Evolutionary conservation across 1,139 yeast species (phyloP).

Genomic region (Nakaseomyces bracarensis): DNA sequence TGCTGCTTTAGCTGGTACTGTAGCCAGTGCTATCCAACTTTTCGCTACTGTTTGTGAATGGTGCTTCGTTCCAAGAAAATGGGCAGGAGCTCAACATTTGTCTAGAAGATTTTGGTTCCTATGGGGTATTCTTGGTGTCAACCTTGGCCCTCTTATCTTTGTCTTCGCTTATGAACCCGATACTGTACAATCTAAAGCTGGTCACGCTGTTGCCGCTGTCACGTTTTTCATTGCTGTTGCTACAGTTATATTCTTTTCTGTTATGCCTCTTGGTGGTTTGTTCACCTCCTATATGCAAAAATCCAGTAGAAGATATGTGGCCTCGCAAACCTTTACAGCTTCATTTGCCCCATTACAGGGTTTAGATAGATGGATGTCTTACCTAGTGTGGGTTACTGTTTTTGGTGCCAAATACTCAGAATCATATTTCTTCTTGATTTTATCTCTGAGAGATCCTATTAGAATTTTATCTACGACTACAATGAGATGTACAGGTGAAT

Average conservation of each 20-base stretch:
- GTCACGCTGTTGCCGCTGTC: conserved; percentile 74
- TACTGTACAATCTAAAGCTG: conserved; percentile 59
- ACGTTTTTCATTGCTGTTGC: conserved; percentile 85
- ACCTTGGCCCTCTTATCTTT: conserved; percentile 80
- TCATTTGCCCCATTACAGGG: conserved; percentile 74
- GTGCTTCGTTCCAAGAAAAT: conserved; percentile 92
- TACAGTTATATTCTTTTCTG: conserved; percentile 75
- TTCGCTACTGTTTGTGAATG: conserved; percentile 87
- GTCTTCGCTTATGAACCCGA: conserved; percentile 77
- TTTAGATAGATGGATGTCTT: conserved; percentile 93
- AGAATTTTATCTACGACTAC: conserved; percentile 57
- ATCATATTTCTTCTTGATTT: conserved; percentile 86
- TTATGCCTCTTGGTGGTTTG: conserved; percentile 95
- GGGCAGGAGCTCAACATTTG: conserved; percentile 99
- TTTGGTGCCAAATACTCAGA: conserved; percentile 82
- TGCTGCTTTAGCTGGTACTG: conserved; percentile 83
- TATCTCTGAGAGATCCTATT: conserved; percentile 90
- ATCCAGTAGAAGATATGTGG: conserved; percentile 79
- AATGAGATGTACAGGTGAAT: conserved; percentile 82
- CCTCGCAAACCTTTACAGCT: conserved; percentile 95
- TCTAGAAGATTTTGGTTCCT: conserved; percentile 77
- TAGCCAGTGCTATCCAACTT: conserved; percentile 75
- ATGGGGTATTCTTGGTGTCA: conserved; percentile 53
- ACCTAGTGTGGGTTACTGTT: conserved; percentile 79
- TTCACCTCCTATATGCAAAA: conserved; percentile 89